Conservation (phyloP, 768 basidiomycete species). For the Phanerochaete carnosa region DNA sequence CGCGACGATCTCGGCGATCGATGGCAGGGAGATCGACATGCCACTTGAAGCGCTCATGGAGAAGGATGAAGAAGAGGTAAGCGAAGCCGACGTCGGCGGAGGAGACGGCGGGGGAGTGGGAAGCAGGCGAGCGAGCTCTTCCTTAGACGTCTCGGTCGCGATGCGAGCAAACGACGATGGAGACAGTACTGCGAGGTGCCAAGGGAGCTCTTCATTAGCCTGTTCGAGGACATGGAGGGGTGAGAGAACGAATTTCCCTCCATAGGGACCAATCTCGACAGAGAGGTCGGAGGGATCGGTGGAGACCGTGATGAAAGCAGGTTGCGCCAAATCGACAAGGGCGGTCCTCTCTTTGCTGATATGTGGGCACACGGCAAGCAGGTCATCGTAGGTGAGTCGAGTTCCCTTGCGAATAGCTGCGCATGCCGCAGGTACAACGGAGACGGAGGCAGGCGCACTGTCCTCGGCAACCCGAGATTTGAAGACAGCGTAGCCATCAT, state of each 20-base stretch:
- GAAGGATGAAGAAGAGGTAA: not conserved
- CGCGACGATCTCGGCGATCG: not conserved
- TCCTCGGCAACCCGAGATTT: not conserved
- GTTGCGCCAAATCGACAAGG: conserved; percentile 1
- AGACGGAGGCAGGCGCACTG: conserved; percentile 7
- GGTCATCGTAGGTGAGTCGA: not conserved
- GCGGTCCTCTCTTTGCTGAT: not conserved
- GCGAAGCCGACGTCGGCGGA: conserved; percentile 1
- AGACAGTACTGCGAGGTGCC: conserved; percentile 13
- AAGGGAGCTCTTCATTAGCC: not conserved
- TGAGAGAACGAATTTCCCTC: conserved; percentile 13
- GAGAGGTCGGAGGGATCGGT: not conserved
- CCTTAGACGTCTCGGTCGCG: not conserved
- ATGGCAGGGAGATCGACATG: conserved; percentile 1
- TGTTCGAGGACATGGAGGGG: conserved; percentile 9
- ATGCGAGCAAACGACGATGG: conserved; percentile 4
- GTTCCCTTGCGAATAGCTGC: not conserved
- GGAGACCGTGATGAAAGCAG: not conserved
- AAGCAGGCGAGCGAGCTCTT: conserved; percentile 4
- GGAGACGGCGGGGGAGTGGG: conserved; percentile 24
- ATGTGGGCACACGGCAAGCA: not conserved
- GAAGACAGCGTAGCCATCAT: not conserved
- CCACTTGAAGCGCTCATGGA: not conserved
- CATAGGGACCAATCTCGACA: conserved; percentile 9
- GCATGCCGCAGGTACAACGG: conserved; percentile 2